Evolutionary conservation across 2,329 filamentous ascomycete species (phyloP).

Genomic region (Exophiala calicioides): DNA sequence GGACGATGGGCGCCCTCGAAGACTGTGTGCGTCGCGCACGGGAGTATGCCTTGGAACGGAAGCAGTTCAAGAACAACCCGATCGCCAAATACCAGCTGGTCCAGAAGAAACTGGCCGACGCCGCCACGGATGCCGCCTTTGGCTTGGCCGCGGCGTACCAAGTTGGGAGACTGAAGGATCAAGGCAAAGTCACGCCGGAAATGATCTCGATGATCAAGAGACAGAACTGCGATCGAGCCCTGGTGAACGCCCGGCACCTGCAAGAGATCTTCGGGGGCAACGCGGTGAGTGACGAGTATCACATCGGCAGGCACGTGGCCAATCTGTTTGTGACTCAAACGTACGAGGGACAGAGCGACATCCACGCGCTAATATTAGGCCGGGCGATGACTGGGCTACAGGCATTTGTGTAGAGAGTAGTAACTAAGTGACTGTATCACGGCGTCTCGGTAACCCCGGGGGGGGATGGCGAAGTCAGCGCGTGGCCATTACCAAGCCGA

Average conservation of each 20-base stretch:
- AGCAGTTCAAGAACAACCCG: conserved; percentile 94
- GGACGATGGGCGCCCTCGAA: conserved; percentile 89
- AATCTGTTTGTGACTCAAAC: conserved; percentile 98
- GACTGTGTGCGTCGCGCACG: conserved; percentile 81
- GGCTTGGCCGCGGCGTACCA: conserved; percentile 88
- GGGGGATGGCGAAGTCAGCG: too few species aligned
- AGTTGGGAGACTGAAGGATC: conserved; percentile 89
- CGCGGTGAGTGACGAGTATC: conserved; percentile 96
- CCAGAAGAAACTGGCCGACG: conserved; percentile 96
- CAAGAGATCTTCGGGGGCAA: conserved; percentile 98
- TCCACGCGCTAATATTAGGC: conserved; percentile 75
- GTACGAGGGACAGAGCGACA: conserved; percentile 97
- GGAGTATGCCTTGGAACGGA: conserved; percentile 85
- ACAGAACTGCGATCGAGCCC: conserved; percentile 91
- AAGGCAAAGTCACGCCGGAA: conserved; percentile 82
- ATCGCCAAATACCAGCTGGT: conserved; percentile 94
- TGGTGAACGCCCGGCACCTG: conserved; percentile 74
- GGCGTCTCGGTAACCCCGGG: too few species aligned
- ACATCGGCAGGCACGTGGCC: conserved; percentile 89
- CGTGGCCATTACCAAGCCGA: too few species aligned
- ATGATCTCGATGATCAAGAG: conserved; percentile 98
- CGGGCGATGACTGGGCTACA: conserved; percentile 73
- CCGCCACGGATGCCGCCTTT: conserved; percentile 84
- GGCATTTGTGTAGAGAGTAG: conserved; percentile 72
- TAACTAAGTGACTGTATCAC: too few species aligned